Percentiles rank a stretch among this genome's conserved stretches.
Conservation (phyloP, 2,329 filamentous ascomycete genomes). For the Pseudocercospora cruenta region DNA sequence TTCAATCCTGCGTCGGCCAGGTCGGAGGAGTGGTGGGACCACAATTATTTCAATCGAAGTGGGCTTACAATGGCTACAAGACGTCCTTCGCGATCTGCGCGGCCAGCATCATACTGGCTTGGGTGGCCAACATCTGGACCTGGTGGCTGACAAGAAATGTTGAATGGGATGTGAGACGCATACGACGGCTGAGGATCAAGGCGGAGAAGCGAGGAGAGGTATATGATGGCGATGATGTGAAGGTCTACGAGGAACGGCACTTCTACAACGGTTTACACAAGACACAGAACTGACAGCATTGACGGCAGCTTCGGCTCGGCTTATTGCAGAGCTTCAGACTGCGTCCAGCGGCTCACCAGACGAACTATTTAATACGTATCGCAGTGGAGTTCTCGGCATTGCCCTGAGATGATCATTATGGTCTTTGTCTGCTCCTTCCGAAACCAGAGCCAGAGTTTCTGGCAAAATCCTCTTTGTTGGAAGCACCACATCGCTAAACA, state of each 20-base stretch:
- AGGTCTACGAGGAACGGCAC: constrained; percentile 10
- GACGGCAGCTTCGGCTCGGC: too few species aligned
- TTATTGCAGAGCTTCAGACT: too few species aligned
- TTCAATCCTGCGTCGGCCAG: constrained; percentile 50
- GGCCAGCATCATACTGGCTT: constrained; percentile 41
- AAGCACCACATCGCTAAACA: not conserved
- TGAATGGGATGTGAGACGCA: constrained; percentile 44
- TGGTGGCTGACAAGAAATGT: constrained; percentile 49
- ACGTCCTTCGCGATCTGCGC: constrained; percentile 44
- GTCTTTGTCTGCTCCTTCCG: not conserved
- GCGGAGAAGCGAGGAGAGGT: constrained; percentile 21
- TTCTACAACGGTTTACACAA: constrained; percentile 8
- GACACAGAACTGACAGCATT: not conserved
- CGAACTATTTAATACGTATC: too few species aligned
- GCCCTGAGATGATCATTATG: constrained; percentile 36
- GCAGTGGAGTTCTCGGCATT: too few species aligned
- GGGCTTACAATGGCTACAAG: constrained; percentile 48
- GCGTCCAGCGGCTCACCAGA: too few species aligned
- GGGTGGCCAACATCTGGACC: constrained; percentile 45
- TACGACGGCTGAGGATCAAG: constrained; percentile 20
- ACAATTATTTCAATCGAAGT: constrained; percentile 50
- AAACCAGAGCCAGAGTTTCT: not conserved
- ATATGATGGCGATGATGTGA: constrained; percentile 22
- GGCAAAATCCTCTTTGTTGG: not conserved
- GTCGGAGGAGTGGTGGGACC: constrained; percentile 52